These are phyloP conservation scores for Flaveria sonorensis DNA, from an alignment of 129 eudicot genomes.

Conservation along the genomic window DNA sequence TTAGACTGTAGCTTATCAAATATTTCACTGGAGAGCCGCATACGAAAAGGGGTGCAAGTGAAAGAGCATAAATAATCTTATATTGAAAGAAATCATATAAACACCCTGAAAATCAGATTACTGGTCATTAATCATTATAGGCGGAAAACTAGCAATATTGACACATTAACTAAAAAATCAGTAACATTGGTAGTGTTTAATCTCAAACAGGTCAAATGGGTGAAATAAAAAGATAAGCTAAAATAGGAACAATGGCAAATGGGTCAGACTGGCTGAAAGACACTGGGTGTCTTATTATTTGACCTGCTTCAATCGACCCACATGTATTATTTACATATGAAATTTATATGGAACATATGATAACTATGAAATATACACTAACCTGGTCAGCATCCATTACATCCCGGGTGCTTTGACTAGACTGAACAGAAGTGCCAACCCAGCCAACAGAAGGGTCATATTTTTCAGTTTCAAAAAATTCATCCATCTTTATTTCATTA, in stretches of 20 bases:
- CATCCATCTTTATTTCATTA: constrained; percentile 49
- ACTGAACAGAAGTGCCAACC: constrained; percentile 38
- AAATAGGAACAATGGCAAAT: not conserved
- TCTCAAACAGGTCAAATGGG: constrained; percentile 3
- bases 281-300: not conserved
- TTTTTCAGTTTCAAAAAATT: constrained; percentile 61
- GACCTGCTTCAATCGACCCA: not conserved
- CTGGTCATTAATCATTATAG: not conserved
- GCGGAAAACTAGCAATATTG: constrained; percentile 1
- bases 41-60: not conserved
- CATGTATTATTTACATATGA: not conserved
- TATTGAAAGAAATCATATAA: not conserved
- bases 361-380: constrained; percentile 13
- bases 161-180: not conserved
- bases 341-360: not conserved
- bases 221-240: not conserved
- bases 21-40: not conserved
- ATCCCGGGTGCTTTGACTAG: constrained; percentile 29
- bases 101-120: not conserved
- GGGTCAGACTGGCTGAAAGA: not conserved
- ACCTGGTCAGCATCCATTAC: constrained; percentile 46
- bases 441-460: constrained; percentile 47
- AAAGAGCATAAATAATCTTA: not conserved
- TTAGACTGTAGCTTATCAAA: constrained; percentile 16
- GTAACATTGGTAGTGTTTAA: not conserved